Base-by-base conservation (phyloP, 2,329 filamentous ascomycete genomes). In the Aspergillus sp. region DNA sequence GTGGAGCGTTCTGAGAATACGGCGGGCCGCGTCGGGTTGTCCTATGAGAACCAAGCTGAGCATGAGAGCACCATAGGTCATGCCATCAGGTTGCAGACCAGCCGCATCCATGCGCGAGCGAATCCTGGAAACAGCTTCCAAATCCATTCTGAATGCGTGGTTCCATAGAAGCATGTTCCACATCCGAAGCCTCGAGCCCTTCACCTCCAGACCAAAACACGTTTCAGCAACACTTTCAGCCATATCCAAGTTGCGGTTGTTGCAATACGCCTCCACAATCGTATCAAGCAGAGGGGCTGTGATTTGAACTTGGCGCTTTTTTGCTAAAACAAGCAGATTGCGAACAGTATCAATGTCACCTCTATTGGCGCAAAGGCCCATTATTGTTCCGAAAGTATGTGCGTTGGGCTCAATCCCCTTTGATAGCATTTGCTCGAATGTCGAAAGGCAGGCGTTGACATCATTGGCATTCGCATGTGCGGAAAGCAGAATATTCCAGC, bases 101-200 rank as follows among this genome's bases (percentile, higher is more conserved):
- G 70, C 62, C 5, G 69, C 58, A 37, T 73, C 64, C 79, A 86
- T 85, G 42, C 70, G 69, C 28, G 67, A 64, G 51, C 82, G 78
- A 3, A 80, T 62, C 42, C 72, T 69, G 50, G 77, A 72, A 11
- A 77, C 71, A n/a, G 71, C 71, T 19, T 70, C 60, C 27, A 82
- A 56, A 47, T 85, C 76, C 43, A 84, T 78, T 6, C 78, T 75
- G 43, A 79, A 69, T 6, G 86, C 87, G 61, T 89, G 77, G 47
- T 85, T 79, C 44, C 77, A 74, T 5, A 96, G 70, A 29, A 96
- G 68, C 42, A 81, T 75, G 59, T 96, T 95, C 87, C 88, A 96
- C 58, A 89, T 79, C 29, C 75, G 71, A 2, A 82, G 82, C 19
- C 77, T 70, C 2, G 75, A 70, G 1, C 80, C 75, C 12, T 72